phyloP scores from a whole-genome alignment of 495 filamentous ascomycete genomes.

The Letharia lupina region DNA sequence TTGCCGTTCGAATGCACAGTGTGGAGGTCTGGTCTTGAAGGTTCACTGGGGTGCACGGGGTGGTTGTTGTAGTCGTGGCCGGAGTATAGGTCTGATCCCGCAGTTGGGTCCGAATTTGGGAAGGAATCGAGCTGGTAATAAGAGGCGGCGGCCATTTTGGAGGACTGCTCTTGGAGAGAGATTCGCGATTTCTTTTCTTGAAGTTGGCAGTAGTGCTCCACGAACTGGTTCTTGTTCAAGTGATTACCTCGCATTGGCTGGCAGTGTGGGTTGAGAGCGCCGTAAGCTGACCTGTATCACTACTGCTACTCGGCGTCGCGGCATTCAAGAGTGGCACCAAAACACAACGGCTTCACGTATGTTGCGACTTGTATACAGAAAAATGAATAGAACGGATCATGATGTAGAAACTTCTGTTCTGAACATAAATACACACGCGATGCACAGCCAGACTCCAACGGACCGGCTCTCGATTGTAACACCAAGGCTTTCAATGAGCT shows the following conservation, averaged over 20 bases:
- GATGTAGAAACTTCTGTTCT: not conserved
- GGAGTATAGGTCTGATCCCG: not conserved
- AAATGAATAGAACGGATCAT: not conserved
- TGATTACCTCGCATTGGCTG: not conserved
- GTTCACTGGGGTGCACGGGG: not conserved
- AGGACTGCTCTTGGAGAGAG: not conserved
- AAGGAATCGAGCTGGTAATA: constrained; percentile 11
- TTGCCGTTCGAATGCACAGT: not conserved
- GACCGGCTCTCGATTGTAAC: not conserved
- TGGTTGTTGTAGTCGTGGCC: constrained; percentile 2
- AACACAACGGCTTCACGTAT: not conserved
- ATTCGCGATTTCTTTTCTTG: not conserved
- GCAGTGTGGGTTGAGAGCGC: not conserved
- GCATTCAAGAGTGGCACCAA: not conserved
- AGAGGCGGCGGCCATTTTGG: not conserved
- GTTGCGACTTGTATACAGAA: not conserved
- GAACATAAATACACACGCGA: not conserved
- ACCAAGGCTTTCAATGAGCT: not conserved
- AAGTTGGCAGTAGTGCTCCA: not conserved
- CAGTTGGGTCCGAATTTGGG: not conserved
- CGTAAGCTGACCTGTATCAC: not conserved
- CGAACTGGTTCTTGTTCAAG: not conserved
- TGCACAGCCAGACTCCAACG: not conserved
- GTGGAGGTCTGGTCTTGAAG: not conserved
- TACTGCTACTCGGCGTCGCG: not conserved